Evolutionary conservation across 2,329 filamentous ascomycete species (phyloP).

Genomic region (Cyclaneusma minus): DNA sequence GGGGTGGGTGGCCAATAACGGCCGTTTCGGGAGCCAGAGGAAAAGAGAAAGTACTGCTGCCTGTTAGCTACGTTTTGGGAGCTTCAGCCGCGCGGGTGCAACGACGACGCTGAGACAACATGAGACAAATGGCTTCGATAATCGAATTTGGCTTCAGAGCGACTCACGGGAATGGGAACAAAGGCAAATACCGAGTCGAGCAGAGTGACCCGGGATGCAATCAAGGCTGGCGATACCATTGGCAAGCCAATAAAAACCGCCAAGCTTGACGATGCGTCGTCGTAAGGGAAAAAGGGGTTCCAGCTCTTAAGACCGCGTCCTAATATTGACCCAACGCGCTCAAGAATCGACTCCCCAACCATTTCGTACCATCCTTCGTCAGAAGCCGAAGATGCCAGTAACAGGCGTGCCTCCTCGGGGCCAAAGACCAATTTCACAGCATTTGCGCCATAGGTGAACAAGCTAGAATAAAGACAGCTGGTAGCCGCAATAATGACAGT

Average conservation of each 20-base stretch:
- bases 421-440: slow-evolving; percentile 54
- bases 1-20: slow-evolving; percentile 36
- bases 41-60: slow-evolving; percentile 13
- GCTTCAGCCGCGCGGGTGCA: no score
- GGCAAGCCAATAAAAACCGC: slow-evolving; percentile 36
- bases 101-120: no score
- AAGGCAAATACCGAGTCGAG: slow-evolving; percentile 30
- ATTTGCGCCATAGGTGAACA: slow-evolving; percentile 42
- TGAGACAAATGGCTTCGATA: no score
- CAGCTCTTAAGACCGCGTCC: slow-evolving; percentile 5
- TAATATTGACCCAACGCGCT: slow-evolving; percentile 1
- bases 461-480: slow-evolving; percentile 31
- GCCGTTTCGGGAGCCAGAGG: slow-evolving; percentile 8
- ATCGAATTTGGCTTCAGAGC: no score
- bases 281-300: slow-evolving; percentile 14
- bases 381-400: slow-evolving; percentile 33
- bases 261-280: slow-evolving; percentile 5
- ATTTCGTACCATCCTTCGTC: no score
- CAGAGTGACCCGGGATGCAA: slow-evolving; percentile 49
- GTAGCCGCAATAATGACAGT: slow-evolving; percentile 15
- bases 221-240: slow-evolving; percentile 49
- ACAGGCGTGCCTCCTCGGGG: slow-evolving; percentile 36
- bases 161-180: slow-evolving; percentile 18
- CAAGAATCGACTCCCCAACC: no score
- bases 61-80: no score